Evolutionary conservation across 148 eudicot species (phyloP).

Genomic region (Vaccinium vitisidaea): DNA sequence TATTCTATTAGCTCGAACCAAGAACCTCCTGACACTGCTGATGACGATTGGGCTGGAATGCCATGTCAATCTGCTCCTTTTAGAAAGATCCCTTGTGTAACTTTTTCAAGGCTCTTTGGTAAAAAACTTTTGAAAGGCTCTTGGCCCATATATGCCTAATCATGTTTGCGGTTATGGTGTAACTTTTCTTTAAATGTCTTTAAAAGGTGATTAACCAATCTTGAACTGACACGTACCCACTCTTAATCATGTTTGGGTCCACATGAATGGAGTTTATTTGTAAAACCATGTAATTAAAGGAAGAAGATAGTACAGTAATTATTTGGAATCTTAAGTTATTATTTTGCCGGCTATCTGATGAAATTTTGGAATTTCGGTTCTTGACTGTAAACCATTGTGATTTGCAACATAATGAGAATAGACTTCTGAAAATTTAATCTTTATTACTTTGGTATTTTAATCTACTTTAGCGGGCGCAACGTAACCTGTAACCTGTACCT

Average conservation of each 20-base stretch:
- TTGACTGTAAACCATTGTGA: background rate
- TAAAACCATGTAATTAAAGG: background rate
- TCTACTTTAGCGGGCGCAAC: too few relatives aligned
- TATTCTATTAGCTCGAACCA: background rate
- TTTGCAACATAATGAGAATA: background rate
- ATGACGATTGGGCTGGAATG: background rate
- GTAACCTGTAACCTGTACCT: too few relatives aligned
- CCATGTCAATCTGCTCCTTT: background rate
- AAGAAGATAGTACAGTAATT: background rate
- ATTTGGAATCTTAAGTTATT: background rate
- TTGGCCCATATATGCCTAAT: slow-evolving; percentile 19
- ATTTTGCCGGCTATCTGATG: background rate
- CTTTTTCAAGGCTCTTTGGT: background rate
- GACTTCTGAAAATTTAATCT: background rate
- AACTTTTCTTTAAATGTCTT: background rate
- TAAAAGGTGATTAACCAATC: slow-evolving; percentile 2
- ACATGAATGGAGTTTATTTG: background rate
- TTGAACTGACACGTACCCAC: background rate
- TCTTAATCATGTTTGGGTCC: background rate
- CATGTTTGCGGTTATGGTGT: slow-evolving; percentile 24
- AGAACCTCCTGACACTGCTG: background rate
- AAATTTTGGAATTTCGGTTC: background rate
- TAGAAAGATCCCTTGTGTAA: background rate
- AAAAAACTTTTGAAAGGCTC: background rate
- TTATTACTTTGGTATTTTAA: too few relatives aligned